phyloP scores from a whole-genome alignment of 345 rosid genomes.

The Dovyalis caffra region DNA sequence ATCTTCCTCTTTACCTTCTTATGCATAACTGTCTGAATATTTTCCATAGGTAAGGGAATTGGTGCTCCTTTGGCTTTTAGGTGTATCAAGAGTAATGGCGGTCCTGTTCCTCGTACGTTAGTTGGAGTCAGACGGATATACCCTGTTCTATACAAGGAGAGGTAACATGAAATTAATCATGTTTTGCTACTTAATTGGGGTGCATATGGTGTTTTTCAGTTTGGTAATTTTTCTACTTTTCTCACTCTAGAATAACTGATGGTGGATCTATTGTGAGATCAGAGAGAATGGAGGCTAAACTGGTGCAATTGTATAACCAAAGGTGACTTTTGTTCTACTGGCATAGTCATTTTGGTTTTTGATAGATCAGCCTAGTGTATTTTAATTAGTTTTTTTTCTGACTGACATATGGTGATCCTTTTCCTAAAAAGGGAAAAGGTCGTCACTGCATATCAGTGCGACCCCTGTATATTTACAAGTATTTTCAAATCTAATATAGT shows the following conservation, averaged over 20 bases:
- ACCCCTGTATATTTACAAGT: background rate
- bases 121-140: conserved; percentile 87
- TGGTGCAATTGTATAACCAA: conserved; percentile 46
- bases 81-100: conserved; percentile 88
- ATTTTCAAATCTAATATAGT: background rate
- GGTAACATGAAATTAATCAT: conserved; percentile 39
- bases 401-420: too few species aligned
- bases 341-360: background rate
- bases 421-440: background rate
- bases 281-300: conserved; percentile 72
- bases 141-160: conserved; percentile 88
- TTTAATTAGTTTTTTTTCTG: too few species aligned
- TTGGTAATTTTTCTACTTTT: background rate
- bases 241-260: conserved; percentile 46
- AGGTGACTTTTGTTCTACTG: conserved; percentile 32
- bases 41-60: conserved; percentile 58
- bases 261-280: conserved; percentile 78
- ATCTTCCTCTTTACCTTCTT: conserved; percentile 13
- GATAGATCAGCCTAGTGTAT: background rate
- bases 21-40: conserved; percentile 23
- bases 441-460: background rate
- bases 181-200: conserved; percentile 14
- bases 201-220: conserved; percentile 11
- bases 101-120: conserved; percentile 72
- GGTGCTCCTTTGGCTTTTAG: conserved; percentile 77